Conservation (phyloP, 2,329 filamentous ascomycete genomes). For the Tricladium varicosporioides region DNA sequence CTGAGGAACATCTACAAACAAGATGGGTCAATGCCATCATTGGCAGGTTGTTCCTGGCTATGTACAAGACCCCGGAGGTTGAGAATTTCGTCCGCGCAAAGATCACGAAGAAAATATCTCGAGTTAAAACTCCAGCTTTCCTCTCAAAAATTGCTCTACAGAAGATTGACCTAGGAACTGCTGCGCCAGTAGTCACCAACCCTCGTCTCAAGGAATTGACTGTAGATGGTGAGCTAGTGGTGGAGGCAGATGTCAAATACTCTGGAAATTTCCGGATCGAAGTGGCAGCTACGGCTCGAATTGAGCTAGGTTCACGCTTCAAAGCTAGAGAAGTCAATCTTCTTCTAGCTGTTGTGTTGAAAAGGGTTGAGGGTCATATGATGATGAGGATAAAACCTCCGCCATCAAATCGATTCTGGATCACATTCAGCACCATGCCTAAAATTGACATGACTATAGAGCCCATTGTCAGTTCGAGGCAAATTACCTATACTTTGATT, state of each 20-base stretch:
- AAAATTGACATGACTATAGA: slow-evolving; percentile 94
- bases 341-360: slow-evolving; percentile 80
- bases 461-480: slow-evolving; percentile 89
- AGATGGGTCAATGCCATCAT: slow-evolving; percentile 92
- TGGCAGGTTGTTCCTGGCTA: slow-evolving; percentile 80
- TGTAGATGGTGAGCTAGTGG: slow-evolving; percentile 83
- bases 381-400: slow-evolving; percentile 89
- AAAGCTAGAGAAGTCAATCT: slow-evolving; percentile 89
- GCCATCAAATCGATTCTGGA: slow-evolving; percentile 94
- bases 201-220: slow-evolving; percentile 84
- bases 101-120: slow-evolving; percentile 92
- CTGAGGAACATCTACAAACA: slow-evolving; percentile 85
- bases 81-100: slow-evolving; percentile 79
- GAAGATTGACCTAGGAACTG: slow-evolving; percentile 80
- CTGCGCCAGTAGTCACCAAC: slow-evolving; percentile 85
- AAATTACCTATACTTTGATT: slow-evolving; percentile 93
- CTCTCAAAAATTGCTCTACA: slow-evolving; percentile 81
- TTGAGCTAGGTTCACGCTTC: slow-evolving; percentile 85
- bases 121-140: slow-evolving; percentile 88
- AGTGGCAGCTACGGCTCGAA: slow-evolving; percentile 86
- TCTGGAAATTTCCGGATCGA: slow-evolving; percentile 86
- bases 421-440: slow-evolving; percentile 90
- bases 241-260: slow-evolving; percentile 87
- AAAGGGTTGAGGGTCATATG: slow-evolving; percentile 80
- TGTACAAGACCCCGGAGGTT: slow-evolving; percentile 82